phyloP scores from a whole-genome alignment of 2,329 filamentous ascomycete species.

The Aspergillus vadensis region DNA sequence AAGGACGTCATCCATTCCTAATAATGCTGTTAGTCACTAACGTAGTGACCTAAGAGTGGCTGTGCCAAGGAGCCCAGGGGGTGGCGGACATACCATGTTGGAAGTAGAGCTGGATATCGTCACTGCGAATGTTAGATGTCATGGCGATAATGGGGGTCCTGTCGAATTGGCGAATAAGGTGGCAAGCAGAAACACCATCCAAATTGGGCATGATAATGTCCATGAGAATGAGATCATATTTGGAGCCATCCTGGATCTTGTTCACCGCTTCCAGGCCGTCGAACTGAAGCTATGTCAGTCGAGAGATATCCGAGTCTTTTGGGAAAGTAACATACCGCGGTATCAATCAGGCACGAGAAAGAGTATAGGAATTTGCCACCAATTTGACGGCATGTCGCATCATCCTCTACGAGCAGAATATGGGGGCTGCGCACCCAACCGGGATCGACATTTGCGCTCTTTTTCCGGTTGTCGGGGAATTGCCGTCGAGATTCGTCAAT shows the following conservation, averaged over 20 bases:
- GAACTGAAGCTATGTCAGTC: slow-evolving; percentile 54
- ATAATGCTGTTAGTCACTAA: slow-evolving; percentile 25
- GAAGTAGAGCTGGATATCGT: slow-evolving; percentile 97
- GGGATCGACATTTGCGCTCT: slow-evolving; percentile 62
- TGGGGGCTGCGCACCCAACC: slow-evolving; percentile 70
- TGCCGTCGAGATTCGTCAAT: slow-evolving; percentile 54
- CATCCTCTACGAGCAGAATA: slow-evolving; percentile 87
- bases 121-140: slow-evolving; percentile 96
- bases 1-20: slow-evolving; percentile 96
- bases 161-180: slow-evolving; percentile 86
- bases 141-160: slow-evolving; percentile 90
- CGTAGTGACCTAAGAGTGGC: background rate
- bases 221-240: slow-evolving; percentile 76
- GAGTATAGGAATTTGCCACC: slow-evolving; percentile 68
- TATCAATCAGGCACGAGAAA: slow-evolving; percentile 65
- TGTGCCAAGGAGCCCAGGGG: background rate
- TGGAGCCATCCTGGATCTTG: slow-evolving; percentile 69
- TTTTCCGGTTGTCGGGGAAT: slow-evolving; percentile 58
- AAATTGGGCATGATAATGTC: slow-evolving; percentile 97
- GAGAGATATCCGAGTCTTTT: background rate
- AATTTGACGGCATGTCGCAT: slow-evolving; percentile 67
- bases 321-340: slow-evolving; percentile 54
- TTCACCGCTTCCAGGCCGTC: slow-evolving; percentile 90
- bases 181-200: slow-evolving; percentile 91
- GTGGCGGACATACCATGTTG: slow-evolving; percentile 74